Percentiles rank a stretch among this genome's conserved stretches.
Conservation (phyloP, 345 rosid genomes). For the Eucalyptus grandis region DNA sequence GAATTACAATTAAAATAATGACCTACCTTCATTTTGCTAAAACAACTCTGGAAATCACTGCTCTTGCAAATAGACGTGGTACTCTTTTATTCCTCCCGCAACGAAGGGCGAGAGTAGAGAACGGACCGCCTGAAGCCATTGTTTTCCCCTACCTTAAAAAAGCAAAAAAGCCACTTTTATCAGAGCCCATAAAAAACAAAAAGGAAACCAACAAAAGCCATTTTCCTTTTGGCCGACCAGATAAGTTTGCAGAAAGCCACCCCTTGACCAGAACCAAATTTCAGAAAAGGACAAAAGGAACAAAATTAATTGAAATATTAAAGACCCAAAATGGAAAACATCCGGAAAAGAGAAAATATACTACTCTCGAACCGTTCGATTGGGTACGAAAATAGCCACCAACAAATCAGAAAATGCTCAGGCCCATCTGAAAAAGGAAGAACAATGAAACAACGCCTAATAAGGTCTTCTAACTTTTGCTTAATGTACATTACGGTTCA, state of each 20-base stretch:
- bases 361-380: background rate
- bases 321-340: background rate
- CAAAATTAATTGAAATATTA: background rate
- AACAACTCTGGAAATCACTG: background rate
- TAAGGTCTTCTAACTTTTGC: no score
- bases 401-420: background rate
- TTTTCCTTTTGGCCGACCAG: background rate
- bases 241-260: background rate
- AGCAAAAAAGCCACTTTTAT: background rate
- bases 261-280: background rate
- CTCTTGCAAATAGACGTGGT: background rate
- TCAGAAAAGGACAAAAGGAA: background rate
- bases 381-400: background rate
- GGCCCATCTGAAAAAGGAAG: background rate
- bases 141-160: background rate
- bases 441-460: background rate
- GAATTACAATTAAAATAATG: background rate
- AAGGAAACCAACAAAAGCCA: background rate
- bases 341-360: background rate
- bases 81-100: no score
- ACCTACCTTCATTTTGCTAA: no score
- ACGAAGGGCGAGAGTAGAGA: background rate
- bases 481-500: fast-evolving
- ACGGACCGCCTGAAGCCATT: background rate
- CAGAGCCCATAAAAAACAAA: background rate